A percentile compares a stretch with the other conserved stretches of the same genome.
phyloP scores from a whole-genome alignment of 148 eudicot genomes.

The Rhododendron ovatum region DNA sequence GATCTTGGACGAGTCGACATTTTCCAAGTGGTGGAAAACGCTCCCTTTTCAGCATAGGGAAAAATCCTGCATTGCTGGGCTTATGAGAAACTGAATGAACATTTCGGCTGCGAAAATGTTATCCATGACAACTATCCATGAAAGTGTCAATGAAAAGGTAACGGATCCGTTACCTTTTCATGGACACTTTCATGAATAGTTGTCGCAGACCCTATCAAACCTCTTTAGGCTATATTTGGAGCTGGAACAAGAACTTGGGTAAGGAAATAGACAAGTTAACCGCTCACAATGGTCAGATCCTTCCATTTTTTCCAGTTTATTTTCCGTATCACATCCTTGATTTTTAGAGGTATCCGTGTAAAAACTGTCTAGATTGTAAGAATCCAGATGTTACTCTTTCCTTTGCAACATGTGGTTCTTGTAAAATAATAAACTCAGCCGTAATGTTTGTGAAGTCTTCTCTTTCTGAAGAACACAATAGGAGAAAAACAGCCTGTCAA shows the following conservation, averaged over 20 bases:
- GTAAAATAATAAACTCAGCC: neutral
- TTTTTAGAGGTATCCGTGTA: neutral
- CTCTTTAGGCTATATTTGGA: neutral
- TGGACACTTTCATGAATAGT: too few relatives aligned
- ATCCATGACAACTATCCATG: too few relatives aligned
- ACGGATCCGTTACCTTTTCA: too few relatives aligned
- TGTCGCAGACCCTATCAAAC: too few relatives aligned
- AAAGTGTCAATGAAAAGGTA: too few relatives aligned
- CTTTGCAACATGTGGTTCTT: neutral
- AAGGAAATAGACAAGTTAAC: neutral
- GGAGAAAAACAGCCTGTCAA: neutral
- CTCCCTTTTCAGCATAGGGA: slow-evolving; percentile 19
- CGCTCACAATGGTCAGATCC: neutral
- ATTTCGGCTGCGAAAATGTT: neutral
- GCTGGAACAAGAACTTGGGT: neutral
- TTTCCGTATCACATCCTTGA: neutral
- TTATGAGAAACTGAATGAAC: slow-evolving; percentile 4
- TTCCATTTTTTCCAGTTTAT: neutral
- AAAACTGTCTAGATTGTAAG: neutral
- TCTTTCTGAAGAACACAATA: neutral
- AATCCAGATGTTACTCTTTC: too few relatives aligned
- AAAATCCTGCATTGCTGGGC: slow-evolving; percentile 41
- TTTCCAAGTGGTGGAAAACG: slow-evolving; percentile 74
- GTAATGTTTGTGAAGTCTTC: neutral
- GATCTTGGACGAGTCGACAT: slow-evolving; percentile 61